phyloP scores from a whole-genome alignment of 2,329 filamentous ascomycete species.

The Emergomyces orientalis region DNA sequence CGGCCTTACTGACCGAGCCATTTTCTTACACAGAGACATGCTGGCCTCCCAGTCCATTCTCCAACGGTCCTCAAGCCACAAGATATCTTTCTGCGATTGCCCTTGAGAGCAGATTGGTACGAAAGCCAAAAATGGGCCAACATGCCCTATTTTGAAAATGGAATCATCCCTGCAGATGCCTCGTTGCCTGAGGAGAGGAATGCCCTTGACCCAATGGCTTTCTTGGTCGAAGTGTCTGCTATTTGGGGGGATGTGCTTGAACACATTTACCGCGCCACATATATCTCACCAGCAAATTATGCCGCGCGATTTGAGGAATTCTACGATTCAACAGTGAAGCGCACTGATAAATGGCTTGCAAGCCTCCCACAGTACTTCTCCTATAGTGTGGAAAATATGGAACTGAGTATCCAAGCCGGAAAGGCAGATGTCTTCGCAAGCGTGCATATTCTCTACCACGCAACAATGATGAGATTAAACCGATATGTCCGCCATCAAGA shows the following conservation, averaged over 20 bases:
- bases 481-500: constrained; percentile 45
- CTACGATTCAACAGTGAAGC: constrained; percentile 43
- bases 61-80: constrained; percentile 51
- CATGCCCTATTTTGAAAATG: constrained; percentile 53
- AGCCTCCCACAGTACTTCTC: constrained; percentile 48
- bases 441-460: constrained; percentile 59
- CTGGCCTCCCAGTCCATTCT: constrained; percentile 48
- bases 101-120: constrained; percentile 52
- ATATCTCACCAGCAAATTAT: constrained; percentile 38
- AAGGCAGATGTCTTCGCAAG: constrained; percentile 52
- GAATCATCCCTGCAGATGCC: constrained; percentile 34
- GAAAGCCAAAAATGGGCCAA: constrained; percentile 50
- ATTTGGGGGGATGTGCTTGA: constrained; percentile 58
- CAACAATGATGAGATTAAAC: constrained; percentile 55
- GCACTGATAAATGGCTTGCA: constrained; percentile 50
- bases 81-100: constrained; percentile 58
- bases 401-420: constrained; percentile 44
- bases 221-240: constrained; percentile 53
- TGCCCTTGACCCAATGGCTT: constrained; percentile 46
- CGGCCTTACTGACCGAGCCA: neutral
- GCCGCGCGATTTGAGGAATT: constrained; percentile 42
- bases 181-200: constrained; percentile 30
- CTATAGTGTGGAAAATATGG: constrained; percentile 50
- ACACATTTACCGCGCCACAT: constrained; percentile 47
- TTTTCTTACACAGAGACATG: constrained; percentile 43